Evolutionary conservation across 2,329 filamentous ascomycete species (phyloP).

Genomic region (Penicillium sp.): DNA sequence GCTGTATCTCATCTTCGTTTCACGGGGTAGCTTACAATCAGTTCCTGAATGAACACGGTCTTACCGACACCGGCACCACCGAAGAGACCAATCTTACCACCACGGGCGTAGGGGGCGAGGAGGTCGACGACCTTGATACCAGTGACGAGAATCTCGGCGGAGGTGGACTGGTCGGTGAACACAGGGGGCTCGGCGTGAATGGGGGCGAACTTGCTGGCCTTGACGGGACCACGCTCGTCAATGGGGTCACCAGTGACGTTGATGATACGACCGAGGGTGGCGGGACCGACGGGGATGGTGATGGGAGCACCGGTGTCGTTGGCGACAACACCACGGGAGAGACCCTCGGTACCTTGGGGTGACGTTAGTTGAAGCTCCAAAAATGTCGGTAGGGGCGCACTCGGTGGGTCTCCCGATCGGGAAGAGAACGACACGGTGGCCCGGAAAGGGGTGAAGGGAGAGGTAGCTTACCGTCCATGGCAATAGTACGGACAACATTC

Average conservation of each 20-base stretch:
- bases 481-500: constrained; percentile 99
- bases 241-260: constrained; percentile 99
- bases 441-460: constrained; percentile 10
- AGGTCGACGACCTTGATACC: constrained; percentile 99
- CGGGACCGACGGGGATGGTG: constrained; percentile 90
- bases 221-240: constrained; percentile 98
- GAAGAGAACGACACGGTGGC: constrained; percentile 25
- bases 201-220: constrained; percentile 80
- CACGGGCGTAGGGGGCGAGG: constrained; percentile 98
- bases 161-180: constrained; percentile 95
- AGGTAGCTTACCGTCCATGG: constrained; percentile 87
- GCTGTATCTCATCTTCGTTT: not conserved
- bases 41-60: constrained; percentile 99
- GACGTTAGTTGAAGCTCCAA: constrained; percentile 19
- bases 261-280: constrained; percentile 97
- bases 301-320: constrained; percentile 92
- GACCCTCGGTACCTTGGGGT: constrained; percentile 90
- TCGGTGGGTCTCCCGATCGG: constrained; percentile 20
- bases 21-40: constrained; percentile 67
- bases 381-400: constrained; percentile 10
- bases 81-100: constrained; percentile 99
- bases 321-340: constrained; percentile 85
- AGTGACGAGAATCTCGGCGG: constrained; percentile 93
- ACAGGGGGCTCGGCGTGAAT: constrained; percentile 93
- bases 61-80: constrained; percentile 99